phyloP scores from a whole-genome alignment of 148 eudicot genomes.

The Vaccinium myrtillus region DNA sequence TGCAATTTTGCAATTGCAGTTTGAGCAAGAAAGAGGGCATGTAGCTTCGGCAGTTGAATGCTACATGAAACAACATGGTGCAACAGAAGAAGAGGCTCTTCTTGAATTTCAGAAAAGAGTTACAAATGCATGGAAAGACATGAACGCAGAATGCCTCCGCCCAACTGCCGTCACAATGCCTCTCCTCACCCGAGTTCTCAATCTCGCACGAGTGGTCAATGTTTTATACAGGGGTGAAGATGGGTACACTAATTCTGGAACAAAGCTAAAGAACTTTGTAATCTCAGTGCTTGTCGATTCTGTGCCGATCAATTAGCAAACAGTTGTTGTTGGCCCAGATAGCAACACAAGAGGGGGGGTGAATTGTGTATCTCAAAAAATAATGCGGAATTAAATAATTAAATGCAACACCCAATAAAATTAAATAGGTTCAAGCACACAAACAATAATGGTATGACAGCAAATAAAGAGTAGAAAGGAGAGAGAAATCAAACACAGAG shows the following conservation, averaged over 20 bases:
- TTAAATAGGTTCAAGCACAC: no score
- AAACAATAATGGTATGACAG: no score
- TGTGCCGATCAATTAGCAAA: neutral
- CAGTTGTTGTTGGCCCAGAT: no score
- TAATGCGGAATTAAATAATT: no score
- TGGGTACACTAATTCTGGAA: slow-evolving; percentile 38
- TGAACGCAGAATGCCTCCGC: slow-evolving; percentile 33
- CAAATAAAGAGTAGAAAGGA: no score
- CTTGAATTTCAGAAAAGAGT: slow-evolving; percentile 20
- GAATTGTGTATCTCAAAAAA: no score
- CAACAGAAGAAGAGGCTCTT: slow-evolving; percentile 23
- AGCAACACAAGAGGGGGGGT: no score
- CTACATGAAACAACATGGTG: slow-evolving; percentile 34
- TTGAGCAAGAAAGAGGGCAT: slow-evolving; percentile 37
- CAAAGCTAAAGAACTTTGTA: neutral
- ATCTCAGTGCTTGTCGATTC: slow-evolving; percentile 19
- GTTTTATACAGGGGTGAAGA: slow-evolving; percentile 47
- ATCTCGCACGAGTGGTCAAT: slow-evolving; percentile 32
- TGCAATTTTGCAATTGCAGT: slow-evolving; percentile 10
- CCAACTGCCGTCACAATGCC: slow-evolving; percentile 34
- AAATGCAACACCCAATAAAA: no score
- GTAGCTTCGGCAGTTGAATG: slow-evolving; percentile 43
- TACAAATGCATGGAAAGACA: slow-evolving; percentile 40
- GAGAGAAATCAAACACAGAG: no score
- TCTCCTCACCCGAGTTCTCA: slow-evolving; percentile 30